Evolutionary conservation across 257 asterid species (phyloP), one percentile per base, ranked within the genome.

Genomic region (Fraxinus pennsylvanica): DNA sequence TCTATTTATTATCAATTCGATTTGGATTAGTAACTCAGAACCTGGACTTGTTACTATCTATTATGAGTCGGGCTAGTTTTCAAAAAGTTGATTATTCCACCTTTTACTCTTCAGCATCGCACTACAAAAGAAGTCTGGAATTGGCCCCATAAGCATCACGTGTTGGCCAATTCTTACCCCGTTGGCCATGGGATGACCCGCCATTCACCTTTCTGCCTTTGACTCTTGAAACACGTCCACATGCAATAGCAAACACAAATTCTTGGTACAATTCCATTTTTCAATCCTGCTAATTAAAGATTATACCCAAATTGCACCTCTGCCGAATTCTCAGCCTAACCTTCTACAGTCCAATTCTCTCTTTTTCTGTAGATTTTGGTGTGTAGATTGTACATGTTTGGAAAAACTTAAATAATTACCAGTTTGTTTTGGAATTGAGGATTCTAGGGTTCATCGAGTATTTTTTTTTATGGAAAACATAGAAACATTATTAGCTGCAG

Each of bases 401-500:
- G 6, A 27, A 27, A 63, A 4, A 63, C 69, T 63, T 35, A 25
- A 63, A 19, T 63, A 54, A 63, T 63, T 14, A 10, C 69, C 69
- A 9, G 33, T 63, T 63, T 63, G 36, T 43, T 63, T 22, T 30
- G 33, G 69, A 27, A 63, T 63, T 63, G 35, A 9, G 69, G 35
- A 27, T 25, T 63, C 35, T 63, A 63, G 69, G 69, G 69, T 63
- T 63, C 17, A 9, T 63, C 2, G 36, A 22, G 35, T 3, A 5
- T 19, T 57, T 54, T 22, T 6, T 52, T 54, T 59, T n/a, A 63
- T 63, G 69, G 69, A 63, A 80, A 87, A 86, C 59, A 85, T 89
- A 70, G 86, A 87, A 86, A 87, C 90, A 5, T 39, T 88, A 75
- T 79, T 88, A 74, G 94, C 94, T 80, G 92, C 94, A 0, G 91